A percentile compares a stretch with the other conserved stretches of the same genome.
phyloP scores from a whole-genome alignment of 305 asterid genomes.

The Euphrasia arctica region DNA sequence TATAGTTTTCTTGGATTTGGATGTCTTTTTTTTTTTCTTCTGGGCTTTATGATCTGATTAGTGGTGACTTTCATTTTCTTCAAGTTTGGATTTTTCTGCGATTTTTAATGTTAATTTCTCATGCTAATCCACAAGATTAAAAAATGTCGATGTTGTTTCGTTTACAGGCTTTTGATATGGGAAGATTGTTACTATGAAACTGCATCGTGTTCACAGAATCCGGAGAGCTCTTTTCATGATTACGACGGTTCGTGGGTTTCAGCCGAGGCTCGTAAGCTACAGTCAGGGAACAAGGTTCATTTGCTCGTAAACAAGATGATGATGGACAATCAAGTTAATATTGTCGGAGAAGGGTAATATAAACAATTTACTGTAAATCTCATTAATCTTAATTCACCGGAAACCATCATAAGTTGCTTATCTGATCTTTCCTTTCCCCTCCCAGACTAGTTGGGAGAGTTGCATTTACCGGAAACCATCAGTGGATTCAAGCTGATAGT shows the following conservation, averaged over 20 bases:
- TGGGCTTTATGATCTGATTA: slow-evolving; percentile 35
- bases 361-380: not conserved
- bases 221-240: slow-evolving; percentile 33
- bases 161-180: slow-evolving; percentile 84
- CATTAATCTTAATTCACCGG: not conserved
- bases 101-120: slow-evolving; percentile 33
- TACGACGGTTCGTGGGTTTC: slow-evolving; percentile 38
- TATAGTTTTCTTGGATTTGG: slow-evolving; percentile 41
- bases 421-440: slow-evolving; percentile 24
- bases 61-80: slow-evolving; percentile 34
- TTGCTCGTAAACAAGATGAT: slow-evolving; percentile 83
- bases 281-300: slow-evolving; percentile 46
- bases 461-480: slow-evolving; percentile 81
- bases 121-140: slow-evolving; percentile 24
- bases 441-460: slow-evolving; percentile 81
- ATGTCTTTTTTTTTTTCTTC: slow-evolving; percentile 33
- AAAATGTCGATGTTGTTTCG: not conserved
- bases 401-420: slow-evolving; percentile 5
- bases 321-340: slow-evolving; percentile 70
- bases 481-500: slow-evolving; percentile 61
- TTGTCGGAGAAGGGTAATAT: slow-evolving; percentile 85
- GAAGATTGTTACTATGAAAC: slow-evolving; percentile 84
- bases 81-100: slow-evolving; percentile 53
- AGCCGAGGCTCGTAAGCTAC: slow-evolving; percentile 34
- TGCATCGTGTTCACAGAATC: slow-evolving; percentile 33